A percentile compares a stretch with the other conserved stretches of the same genome.
These are phyloP conservation scores for Fusarium tjaetaba DNA, from an alignment of 2,329 filamentous ascomycete species.

Conservation along the genomic window DNA sequence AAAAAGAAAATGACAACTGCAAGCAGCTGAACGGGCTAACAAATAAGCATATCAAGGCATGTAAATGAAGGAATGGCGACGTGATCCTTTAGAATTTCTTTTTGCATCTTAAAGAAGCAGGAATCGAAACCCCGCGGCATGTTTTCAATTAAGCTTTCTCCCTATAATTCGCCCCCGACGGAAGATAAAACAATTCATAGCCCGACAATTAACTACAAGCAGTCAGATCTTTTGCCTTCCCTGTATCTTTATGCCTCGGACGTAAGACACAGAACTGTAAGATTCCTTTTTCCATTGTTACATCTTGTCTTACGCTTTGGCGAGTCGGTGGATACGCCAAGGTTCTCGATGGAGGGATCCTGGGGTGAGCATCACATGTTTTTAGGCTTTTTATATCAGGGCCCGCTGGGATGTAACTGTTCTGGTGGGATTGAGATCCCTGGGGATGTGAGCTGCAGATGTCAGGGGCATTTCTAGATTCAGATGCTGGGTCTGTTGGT, in stretches of 20 bases:
- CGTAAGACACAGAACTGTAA: neutral
- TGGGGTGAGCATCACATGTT: neutral
- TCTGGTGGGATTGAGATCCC: neutral
- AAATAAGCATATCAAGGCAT: neutral
- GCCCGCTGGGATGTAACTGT: conserved; percentile 2
- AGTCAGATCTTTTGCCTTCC: neutral
- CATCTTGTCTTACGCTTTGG: neutral
- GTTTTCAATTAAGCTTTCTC: neutral
- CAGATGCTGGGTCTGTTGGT: neutral
- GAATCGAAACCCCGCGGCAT: neutral
- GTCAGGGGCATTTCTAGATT: neutral
- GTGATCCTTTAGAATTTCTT: neutral
- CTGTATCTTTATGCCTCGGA: neutral
- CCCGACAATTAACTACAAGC: neutral
- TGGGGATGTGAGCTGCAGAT: neutral
- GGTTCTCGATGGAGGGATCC: neutral
- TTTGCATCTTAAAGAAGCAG: neutral
- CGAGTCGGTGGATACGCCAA: neutral
- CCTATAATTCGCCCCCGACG: neutral
- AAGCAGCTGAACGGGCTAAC: neutral
- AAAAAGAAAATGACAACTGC: neutral
- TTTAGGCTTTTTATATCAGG: neutral
- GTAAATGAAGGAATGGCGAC: neutral
- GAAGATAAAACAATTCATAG: neutral
- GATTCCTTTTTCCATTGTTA: neutral